Conservation (phyloP, 2,329 filamentous ascomycete species). For the Fusarium agapanthi region DNA sequence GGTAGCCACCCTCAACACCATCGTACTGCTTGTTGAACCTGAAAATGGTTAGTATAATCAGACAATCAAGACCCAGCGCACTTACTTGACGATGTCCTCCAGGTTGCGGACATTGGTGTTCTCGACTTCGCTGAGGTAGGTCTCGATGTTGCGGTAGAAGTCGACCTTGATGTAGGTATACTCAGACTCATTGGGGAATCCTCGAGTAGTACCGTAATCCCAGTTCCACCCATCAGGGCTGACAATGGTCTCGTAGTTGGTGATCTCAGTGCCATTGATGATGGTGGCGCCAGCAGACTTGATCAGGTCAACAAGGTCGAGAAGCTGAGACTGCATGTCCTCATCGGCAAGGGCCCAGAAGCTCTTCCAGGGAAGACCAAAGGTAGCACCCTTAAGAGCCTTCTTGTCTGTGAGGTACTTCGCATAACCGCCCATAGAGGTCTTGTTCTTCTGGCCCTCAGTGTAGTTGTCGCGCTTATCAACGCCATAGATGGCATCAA, state of each 20-base stretch:
- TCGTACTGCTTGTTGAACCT: constrained; percentile 70
- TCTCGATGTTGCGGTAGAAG: constrained; percentile 69
- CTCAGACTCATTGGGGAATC: constrained; percentile 76
- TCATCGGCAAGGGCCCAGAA: constrained; percentile 72
- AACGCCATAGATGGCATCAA: constrained; percentile 74
- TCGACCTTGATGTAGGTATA: constrained; percentile 78
- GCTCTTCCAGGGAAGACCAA: constrained; percentile 76
- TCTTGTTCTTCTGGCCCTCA: constrained; percentile 61
- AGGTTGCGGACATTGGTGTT: constrained; percentile 69
- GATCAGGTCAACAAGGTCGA: constrained; percentile 59
- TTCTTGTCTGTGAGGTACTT: constrained; percentile 63
- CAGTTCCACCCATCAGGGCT: constrained; percentile 76
- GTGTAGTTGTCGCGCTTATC: constrained; percentile 75
- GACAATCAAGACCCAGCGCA: fast-evolving
- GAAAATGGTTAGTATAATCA: constrained; percentile 53
- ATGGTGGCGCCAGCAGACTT: constrained; percentile 70
- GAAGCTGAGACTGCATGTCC: constrained; percentile 64
- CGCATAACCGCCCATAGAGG: constrained; percentile 64
- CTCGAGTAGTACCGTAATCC: constrained; percentile 70
- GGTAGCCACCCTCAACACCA: constrained; percentile 72
- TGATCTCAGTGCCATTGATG: constrained; percentile 75
- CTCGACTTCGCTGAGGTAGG: constrained; percentile 68
- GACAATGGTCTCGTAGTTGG: constrained; percentile 68
- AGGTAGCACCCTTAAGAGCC: constrained; percentile 67
- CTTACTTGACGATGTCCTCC: constrained; percentile 71